Conservation (phyloP, 2,329 filamentous ascomycete genomes). For the Fusarium keratoplasticum region DNA sequence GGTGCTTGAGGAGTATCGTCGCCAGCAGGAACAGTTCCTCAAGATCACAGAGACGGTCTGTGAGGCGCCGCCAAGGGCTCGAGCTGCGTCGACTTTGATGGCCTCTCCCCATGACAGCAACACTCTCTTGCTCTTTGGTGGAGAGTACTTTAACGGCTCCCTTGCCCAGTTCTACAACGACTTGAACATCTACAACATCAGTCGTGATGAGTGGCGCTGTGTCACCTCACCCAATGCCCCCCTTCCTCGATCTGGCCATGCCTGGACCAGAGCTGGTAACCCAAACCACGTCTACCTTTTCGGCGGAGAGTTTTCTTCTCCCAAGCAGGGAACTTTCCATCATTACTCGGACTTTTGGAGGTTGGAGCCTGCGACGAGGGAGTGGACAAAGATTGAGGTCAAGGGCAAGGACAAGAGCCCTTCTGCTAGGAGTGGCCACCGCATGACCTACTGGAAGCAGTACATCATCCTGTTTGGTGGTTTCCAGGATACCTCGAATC, state of each 20-base stretch:
- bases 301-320: constrained; percentile 95
- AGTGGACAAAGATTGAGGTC: constrained; percentile 91
- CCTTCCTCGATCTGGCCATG: constrained; percentile 90
- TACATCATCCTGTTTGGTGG: constrained; percentile 96
- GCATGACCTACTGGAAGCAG: constrained; percentile 97
- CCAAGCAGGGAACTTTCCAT: constrained; percentile 98
- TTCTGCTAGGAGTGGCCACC: constrained; percentile 88
- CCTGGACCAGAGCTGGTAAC: constrained; percentile 92
- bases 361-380: constrained; percentile 82
- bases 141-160: constrained; percentile 95
- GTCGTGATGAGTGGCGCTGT: constrained; percentile 88
- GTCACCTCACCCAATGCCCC: constrained; percentile 93
- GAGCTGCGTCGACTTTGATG: constrained; percentile 84
- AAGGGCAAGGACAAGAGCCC: constrained; percentile 82
- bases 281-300: constrained; percentile 89
- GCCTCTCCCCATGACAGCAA: constrained; percentile 88
- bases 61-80: constrained; percentile 78
- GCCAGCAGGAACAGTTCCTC: constrained; percentile 91
- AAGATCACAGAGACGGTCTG: constrained; percentile 88
- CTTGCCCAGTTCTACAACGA: constrained; percentile 80
- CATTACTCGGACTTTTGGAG: constrained; percentile 99
- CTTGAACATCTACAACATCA: constrained; percentile 78
- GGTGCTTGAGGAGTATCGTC: constrained; percentile 92
- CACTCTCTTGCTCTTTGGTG: constrained; percentile 91
- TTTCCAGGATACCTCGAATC: constrained; percentile 95